Conservation (phyloP, 2,329 filamentous ascomycete genomes). For the Exophiala sp. region DNA sequence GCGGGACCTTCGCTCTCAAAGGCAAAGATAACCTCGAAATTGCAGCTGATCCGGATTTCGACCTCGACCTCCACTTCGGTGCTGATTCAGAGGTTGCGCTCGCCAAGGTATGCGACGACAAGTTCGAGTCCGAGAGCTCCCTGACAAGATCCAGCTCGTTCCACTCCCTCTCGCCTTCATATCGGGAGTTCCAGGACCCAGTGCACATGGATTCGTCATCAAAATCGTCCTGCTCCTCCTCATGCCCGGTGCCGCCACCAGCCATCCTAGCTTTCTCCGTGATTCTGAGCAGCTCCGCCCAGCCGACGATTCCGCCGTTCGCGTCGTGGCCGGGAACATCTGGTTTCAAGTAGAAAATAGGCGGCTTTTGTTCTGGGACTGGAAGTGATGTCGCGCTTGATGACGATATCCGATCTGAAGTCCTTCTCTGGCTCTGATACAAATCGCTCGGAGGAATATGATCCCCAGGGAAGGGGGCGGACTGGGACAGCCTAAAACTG, state of each 20-base stretch:
- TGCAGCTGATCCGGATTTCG: background rate
- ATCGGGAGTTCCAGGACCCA: conserved; percentile 2
- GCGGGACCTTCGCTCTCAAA: background rate
- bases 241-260: background rate
- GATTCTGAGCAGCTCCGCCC: conserved; percentile 43
- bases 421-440: no score
- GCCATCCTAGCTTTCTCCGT: conserved; percentile 33
- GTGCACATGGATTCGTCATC: conserved; percentile 4
- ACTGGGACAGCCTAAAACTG: background rate
- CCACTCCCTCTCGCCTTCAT: background rate
- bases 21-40: background rate
- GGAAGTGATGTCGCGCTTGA: background rate
- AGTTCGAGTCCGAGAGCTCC: conserved; percentile 1
- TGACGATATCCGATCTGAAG: background rate
- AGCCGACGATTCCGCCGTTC: conserved; percentile 43
- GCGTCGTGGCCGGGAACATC: conserved; percentile 42
- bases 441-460: background rate
- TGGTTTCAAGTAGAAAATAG: conserved; percentile 40
- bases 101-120: background rate
- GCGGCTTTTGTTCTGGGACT: background rate
- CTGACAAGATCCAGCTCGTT: background rate
- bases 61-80: conserved; percentile 4
- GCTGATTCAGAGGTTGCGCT: background rate
- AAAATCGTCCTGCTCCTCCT: background rate
- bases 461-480: no score